Base-by-base conservation (phyloP, 2,329 filamentous ascomycete genomes). In the Graphilbum ipis-grandicollis region DNA sequence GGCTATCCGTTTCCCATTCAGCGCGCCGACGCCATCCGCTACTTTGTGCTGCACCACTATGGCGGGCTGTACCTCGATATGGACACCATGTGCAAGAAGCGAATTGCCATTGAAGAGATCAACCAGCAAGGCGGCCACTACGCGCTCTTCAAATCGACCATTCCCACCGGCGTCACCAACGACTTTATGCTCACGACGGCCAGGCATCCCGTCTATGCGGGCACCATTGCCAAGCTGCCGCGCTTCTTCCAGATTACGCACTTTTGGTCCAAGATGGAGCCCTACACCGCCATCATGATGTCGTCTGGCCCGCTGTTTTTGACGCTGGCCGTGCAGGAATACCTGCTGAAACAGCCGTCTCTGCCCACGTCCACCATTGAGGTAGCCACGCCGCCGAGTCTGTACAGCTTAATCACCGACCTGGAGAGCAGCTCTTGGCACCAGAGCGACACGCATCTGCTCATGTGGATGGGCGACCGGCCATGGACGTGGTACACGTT, bases 1-100 rank as follows among this genome's bases (percentile, higher is more conserved):
- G 66, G 65, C 48, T 88, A 86, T 56, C 65, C 62, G 23, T 81
- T 77, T 53, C 73, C 76, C 12, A 84, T 88, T 44, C 78, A 86
- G 56, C 71, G 79, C 42, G 78, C 80, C 39, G 81, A 88, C 50
- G 65, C 79, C 5, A 79, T 88, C 47, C 70, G 81, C 35, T 88
- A 88, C 58, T 86, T 88, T 51, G 65, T 85, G 17, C 64, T 90
- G 23, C 66, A 75, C 37, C 71, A 82, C 54, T 86, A 72, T 51
- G 82, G 82, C 38, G 82, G 82, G 30, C 75, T 84, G 39, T 88
- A 88, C 55, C 74, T 88, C 46, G 81, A 90, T 50, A 58, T 88
- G 34, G 81, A 90, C 54, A 63, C 31, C 8, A 23, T 38, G 28
- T 44, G 42, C 40, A 12, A 61, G 53, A 23, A 33, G 19, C 8